Evolutionary conservation across 2,329 filamentous ascomycete species (phyloP).

Genomic region (Daldinia sp.): DNA sequence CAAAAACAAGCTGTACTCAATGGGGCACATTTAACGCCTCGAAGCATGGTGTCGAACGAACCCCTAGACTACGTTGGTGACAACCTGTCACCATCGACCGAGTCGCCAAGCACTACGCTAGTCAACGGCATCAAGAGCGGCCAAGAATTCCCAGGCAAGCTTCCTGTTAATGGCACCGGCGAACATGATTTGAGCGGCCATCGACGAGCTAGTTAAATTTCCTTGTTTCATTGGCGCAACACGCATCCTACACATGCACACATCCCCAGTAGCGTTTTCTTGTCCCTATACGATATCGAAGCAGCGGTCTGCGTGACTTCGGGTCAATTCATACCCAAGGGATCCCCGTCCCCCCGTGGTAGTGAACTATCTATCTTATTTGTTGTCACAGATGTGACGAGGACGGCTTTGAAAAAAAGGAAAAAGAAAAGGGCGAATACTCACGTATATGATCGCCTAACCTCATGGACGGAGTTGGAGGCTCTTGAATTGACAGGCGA

Average conservation of each 20-base stretch:
- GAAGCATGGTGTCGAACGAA: slow-evolving; percentile 54
- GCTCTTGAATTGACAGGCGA: slow-evolving; percentile 38
- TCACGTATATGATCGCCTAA: slow-evolving; percentile 42
- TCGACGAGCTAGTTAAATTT: slow-evolving; percentile 22
- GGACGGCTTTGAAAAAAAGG: slow-evolving; percentile 34
- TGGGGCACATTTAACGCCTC: slow-evolving; percentile 62
- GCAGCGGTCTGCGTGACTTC: slow-evolving; percentile 34
- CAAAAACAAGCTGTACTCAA: slow-evolving; percentile 61
- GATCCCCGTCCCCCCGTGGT: slow-evolving; percentile 21
- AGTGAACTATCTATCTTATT: slow-evolving; percentile 37
- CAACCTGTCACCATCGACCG: slow-evolving; percentile 44
- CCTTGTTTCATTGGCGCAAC: background rate
- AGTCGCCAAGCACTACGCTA: slow-evolving; percentile 40
- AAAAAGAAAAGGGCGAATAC: slow-evolving; percentile 40
- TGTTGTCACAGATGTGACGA: slow-evolving; percentile 46
- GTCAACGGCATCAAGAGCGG: slow-evolving; percentile 47
- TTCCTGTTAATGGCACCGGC: slow-evolving; percentile 43
- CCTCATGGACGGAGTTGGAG: slow-evolving; percentile 48
- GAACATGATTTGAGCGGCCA: slow-evolving; percentile 32
- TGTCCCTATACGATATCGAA: slow-evolving; percentile 45
- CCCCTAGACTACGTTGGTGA: slow-evolving; percentile 42
- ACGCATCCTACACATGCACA: slow-evolving; percentile 23
- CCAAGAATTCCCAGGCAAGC: slow-evolving; percentile 41
- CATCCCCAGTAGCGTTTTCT: slow-evolving; percentile 17
- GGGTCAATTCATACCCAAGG: slow-evolving; percentile 35